Evolutionary conservation across 2,329 filamentous ascomycete genomes (phyloP), one percentile per base, ranked within the genome.

Genomic region (Neofusicoccum sp.): DNA sequence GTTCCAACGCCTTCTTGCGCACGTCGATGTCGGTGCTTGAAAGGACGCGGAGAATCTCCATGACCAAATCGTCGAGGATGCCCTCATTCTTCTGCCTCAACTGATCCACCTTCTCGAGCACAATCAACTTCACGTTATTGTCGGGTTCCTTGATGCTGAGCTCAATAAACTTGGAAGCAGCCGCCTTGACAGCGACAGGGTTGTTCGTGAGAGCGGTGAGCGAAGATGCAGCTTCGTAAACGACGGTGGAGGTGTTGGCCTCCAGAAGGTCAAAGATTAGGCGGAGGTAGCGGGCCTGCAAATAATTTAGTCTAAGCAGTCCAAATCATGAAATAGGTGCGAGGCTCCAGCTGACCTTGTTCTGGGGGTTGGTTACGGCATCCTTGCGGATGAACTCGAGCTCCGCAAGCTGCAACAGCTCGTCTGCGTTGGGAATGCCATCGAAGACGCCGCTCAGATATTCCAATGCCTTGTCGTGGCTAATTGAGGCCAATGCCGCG

Each of bases 61-160:
- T 98, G 4, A 90, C 91, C 51, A 98, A 78, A 70, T 99, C 95
- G 71, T 98, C 93, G 61, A 99, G 78, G 20, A 98, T 87, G 57
- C 93, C 93, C 71, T 95, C 90, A 68, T 96, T 96, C 76, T 91
- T 91, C 73, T 89, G 87, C 68, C 93, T 85, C 64, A 97, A 77
- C 69, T 93, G 88, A 69, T 96, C 89, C 38, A 99, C 95, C 47
- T 93, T 89, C 71, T 98, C 95, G 44, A 99, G 83, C 20, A 99
- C 95, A 68, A 99, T 99, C 47, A 99, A 87, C 80, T 99, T 99
- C 65, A 99, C 95, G 72, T 99, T 99, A 81, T 99, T 99, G 75
- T 99, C 95, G 0, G 95, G 89, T 77, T 98, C 95, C 78, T 96
- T 96, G 74, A 99, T 97, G 73, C 90, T 92, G 7, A 99, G 82